These are phyloP conservation scores for Cytospora leucostoma DNA, from an alignment of 2,329 filamentous ascomycete genomes.

Conservation along the genomic window DNA sequence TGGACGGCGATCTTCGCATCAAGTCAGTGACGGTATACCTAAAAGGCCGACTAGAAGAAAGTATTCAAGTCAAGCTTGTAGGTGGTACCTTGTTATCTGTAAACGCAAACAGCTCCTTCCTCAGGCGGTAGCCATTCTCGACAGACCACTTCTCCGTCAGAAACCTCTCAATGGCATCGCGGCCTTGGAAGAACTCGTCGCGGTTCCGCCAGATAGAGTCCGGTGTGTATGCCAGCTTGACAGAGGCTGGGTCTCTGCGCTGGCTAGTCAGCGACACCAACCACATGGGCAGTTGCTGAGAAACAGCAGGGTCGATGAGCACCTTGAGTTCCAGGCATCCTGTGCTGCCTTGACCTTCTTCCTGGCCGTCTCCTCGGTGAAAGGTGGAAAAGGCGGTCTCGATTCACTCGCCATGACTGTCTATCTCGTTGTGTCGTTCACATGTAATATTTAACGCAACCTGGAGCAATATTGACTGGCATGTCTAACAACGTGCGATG, in stretches of 20 bases:
- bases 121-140: constrained; percentile 71
- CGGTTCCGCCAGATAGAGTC: constrained; percentile 83
- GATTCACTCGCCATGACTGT: constrained; percentile 32
- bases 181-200: constrained; percentile 67
- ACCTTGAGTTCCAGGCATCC: constrained; percentile 80
- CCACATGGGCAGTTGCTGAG: neutral
- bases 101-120: constrained; percentile 84
- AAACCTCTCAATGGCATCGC: constrained; percentile 67
- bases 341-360: constrained; percentile 84
- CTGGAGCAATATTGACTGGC: too few relatives aligned
- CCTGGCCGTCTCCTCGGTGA: constrained; percentile 69
- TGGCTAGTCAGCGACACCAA: neutral
- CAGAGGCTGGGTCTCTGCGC: constrained; percentile 60
- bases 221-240: constrained; percentile 73
- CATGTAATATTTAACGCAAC: neutral
- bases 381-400: constrained; percentile 64
- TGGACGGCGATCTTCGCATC: constrained; percentile 71
- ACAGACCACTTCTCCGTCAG: constrained; percentile 72
- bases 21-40: neutral
- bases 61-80: neutral
- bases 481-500: neutral
- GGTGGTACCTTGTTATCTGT: constrained; percentile 59
- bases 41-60: too few relatives aligned
- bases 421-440: neutral
- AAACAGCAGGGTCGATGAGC: constrained; percentile 29